These are phyloP conservation scores for Cucurbitaria berberidis DNA, from an alignment of 2,329 filamentous ascomycete genomes.

Conservation along the genomic window DNA sequence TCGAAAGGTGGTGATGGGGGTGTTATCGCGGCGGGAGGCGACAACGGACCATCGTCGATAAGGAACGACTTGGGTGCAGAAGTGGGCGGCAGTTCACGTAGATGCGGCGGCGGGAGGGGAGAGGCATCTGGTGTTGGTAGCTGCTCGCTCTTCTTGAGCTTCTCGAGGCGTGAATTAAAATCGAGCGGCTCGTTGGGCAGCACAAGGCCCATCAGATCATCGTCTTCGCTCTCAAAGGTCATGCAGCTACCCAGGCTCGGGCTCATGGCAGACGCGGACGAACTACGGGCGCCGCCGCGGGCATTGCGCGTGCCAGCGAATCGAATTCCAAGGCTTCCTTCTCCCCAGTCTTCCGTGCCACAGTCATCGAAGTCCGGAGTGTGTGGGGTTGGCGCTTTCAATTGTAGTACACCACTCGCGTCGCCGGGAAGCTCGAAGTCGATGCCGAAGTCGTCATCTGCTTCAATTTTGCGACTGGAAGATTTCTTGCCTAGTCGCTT, in stretches of 20 bases:
- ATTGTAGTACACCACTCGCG: slow-evolving; percentile 47
- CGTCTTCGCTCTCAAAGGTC: slow-evolving; percentile 91
- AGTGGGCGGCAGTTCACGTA: slow-evolving; percentile 36
- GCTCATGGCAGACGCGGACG: slow-evolving; percentile 85
- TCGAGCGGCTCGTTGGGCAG: slow-evolving; percentile 84
- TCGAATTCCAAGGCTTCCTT: slow-evolving; percentile 88
- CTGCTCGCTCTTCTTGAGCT: slow-evolving; percentile 63
- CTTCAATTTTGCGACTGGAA: slow-evolving; percentile 51
- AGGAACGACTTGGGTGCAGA: slow-evolving; percentile 34
- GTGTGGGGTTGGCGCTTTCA: slow-evolving; percentile 55
- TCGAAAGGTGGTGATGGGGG: slow-evolving; percentile 21
- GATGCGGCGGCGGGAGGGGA: slow-evolving; percentile 24
- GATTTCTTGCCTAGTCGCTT: slow-evolving; percentile 75
- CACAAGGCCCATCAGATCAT: slow-evolving; percentile 87
- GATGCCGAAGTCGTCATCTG: slow-evolving; percentile 59
- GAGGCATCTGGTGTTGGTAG: slow-evolving; percentile 20
- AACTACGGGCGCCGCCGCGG: slow-evolving; percentile 81
- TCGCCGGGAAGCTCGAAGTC: slow-evolving; percentile 55
- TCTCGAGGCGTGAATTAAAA: slow-evolving; percentile 78
- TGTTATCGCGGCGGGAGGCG: slow-evolving; percentile 18
- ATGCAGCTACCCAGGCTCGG: slow-evolving; percentile 92
- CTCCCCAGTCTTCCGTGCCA: slow-evolving; percentile 74
- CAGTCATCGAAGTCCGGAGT: slow-evolving; percentile 67
- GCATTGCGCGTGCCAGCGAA: slow-evolving; percentile 84
- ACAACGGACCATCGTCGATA: slow-evolving; percentile 18